These are phyloP conservation scores for Corymbia calophylla DNA, from an alignment of 441 rosid genomes.

Conservation along the genomic window DNA sequence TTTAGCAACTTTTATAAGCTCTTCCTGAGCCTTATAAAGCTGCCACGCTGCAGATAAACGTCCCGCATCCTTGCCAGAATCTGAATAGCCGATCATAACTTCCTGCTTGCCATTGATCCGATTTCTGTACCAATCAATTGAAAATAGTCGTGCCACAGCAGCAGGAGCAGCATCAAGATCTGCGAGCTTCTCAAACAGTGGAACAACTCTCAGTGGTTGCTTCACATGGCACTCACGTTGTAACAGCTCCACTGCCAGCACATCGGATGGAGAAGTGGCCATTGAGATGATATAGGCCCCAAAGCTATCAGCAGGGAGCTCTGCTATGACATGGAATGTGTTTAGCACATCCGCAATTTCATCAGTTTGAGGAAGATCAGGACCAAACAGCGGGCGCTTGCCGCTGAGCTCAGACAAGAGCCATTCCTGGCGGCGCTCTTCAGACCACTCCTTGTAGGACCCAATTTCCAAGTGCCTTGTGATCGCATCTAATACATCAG, in stretches of 20 bases:
- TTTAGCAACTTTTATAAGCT: conserved; percentile 89
- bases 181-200: conserved; percentile 89
- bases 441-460: conserved; percentile 90
- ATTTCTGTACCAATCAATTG: conserved; percentile 84
- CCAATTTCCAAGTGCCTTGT: conserved; percentile 80
- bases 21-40: conserved; percentile 91
- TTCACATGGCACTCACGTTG: conserved; percentile 90
- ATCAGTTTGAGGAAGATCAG: conserved; percentile 84
- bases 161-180: conserved; percentile 97
- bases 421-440: conserved; percentile 82
- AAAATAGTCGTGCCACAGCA: conserved; percentile 80
- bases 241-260: conserved; percentile 89
- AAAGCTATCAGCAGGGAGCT: conserved; percentile 77
- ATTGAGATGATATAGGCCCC: conserved; percentile 97
- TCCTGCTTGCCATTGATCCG: conserved; percentile 91
- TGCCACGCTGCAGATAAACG: conserved; percentile 95
- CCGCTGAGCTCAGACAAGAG: conserved; percentile 83
- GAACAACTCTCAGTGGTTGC: conserved; percentile 86
- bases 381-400: conserved; percentile 82
- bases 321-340: conserved; percentile 80
- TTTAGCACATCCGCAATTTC: conserved; percentile 85
- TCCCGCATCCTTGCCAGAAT: conserved; percentile 97
- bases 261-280: conserved; percentile 96
- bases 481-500: conserved; percentile 85
- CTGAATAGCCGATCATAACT: conserved; percentile 98